Evolutionary conservation across 164 flowering plant species (phyloP), one percentile per base, ranked within the genome.

Genomic region (Stephania japonica): DNA sequence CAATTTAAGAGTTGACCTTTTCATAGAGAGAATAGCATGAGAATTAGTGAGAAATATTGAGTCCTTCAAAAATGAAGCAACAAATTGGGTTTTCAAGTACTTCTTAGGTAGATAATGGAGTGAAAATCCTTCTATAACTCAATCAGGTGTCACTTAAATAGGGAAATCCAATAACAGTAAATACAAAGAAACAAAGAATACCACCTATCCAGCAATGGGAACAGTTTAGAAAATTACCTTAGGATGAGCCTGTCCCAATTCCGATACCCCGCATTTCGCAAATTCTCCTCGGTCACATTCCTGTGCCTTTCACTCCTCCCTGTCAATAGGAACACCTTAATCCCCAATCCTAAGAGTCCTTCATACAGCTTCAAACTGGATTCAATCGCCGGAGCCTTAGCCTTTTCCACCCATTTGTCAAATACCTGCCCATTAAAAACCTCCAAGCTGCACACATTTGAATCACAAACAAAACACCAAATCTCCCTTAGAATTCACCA

Each of bases 371-470:
- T 88, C 85, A 90, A 82, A 78, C 97, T 87, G 21, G 96, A 74
- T 32, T 77, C 75, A 42, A 95, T 82, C 0, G 89, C 90, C 1
- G 93, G 90, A 47, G 99, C 94, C 65, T 9, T 71, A 10, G 84
- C 93, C 79, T 81, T 86, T 50, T 84, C 87, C 38, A 91, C 97
- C 99, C 99, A 93, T 76, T 87, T 83, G 75, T 88, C 97, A 81
- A 91, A 95, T 79, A 83, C 81, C 65, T 25, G 67, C 42, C 61
- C 74, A 76, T 93, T 81, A 65, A 91, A 93, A 72, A 87, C 73
- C 85, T 93, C 91, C 85, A 84, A 76, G 12, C 99, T 93, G 73
- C 81, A 84, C 38, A 0, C 38, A 32, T 2, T 32, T 4, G 1
- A 32, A 32, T 32, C 38, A 32, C 38, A 32, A 32, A 32, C 38